These are phyloP conservation scores for Scleroderma citrinum DNA, from an alignment of 768 basidiomycete genomes.

Conservation along the genomic window DNA sequence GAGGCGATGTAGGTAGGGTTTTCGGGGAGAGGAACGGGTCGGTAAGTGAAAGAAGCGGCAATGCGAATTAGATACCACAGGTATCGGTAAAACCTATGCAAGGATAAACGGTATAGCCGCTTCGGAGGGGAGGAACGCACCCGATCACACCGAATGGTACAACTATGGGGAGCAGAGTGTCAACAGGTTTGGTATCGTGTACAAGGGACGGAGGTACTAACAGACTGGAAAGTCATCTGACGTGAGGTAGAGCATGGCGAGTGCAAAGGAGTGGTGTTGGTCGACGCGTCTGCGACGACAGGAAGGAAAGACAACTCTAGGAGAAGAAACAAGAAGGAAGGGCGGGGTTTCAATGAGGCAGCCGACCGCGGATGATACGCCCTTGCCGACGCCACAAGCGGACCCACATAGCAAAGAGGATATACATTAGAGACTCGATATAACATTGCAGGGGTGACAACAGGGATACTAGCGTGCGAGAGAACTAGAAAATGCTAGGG, in stretches of 20 bases:
- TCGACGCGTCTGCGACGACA: slow-evolving; percentile 9
- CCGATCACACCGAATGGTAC: slow-evolving; percentile 87
- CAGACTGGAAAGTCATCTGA: slow-evolving; percentile 89
- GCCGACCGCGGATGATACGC: neutral
- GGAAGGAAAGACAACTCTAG: neutral
- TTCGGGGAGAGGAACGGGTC: slow-evolving; percentile 84
- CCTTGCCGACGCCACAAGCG: no score
- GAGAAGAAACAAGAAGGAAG: neutral
- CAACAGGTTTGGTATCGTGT: neutral
- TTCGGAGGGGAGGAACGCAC: slow-evolving; percentile 34
- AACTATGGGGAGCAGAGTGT: slow-evolving; percentile 42
- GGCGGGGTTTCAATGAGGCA: slow-evolving; percentile 4
- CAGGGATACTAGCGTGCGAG: neutral
- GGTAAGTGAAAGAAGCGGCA: slow-evolving; percentile 70
- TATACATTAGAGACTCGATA: neutral
- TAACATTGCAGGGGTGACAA: neutral
- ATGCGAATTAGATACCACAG: slow-evolving; percentile 89
- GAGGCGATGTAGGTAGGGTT: slow-evolving; percentile 85
- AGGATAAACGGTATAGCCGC: neutral
- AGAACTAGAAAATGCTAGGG: no score
- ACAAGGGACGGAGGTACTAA: slow-evolving; percentile 37
- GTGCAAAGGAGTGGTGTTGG: slow-evolving; percentile 9
- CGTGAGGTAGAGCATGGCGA: slow-evolving; percentile 77
- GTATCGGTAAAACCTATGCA: slow-evolving; percentile 81
- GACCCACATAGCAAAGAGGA: no score